phyloP scores from a whole-genome alignment of 2,329 filamentous ascomycete species.

The Teratosphaeria pseudoeucalypti region DNA sequence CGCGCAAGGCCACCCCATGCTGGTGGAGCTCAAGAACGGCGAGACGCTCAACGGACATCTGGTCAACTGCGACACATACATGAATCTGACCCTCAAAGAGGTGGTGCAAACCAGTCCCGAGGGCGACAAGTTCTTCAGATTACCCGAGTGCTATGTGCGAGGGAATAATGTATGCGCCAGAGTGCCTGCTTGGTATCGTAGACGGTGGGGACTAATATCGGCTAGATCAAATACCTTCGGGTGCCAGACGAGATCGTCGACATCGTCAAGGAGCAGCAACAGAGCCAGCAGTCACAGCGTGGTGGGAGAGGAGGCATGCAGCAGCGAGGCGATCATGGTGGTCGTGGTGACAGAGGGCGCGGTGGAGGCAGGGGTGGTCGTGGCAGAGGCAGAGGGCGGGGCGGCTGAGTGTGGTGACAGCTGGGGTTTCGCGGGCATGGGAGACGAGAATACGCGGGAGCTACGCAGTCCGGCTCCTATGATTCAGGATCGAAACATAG shows the following conservation, averaged over 20 bases:
- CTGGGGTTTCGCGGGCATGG: background rate
- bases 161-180: constrained; percentile 76
- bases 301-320: constrained; percentile 54
- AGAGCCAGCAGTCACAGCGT: constrained; percentile 43
- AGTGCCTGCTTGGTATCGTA: background rate
- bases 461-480: background rate
- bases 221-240: constrained; percentile 91
- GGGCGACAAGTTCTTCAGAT: constrained; percentile 82
- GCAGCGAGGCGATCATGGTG: constrained; percentile 31
- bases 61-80: constrained; percentile 97
- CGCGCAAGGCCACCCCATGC: constrained; percentile 94
- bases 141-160: constrained; percentile 91
- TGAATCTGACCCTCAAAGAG: constrained; percentile 96
- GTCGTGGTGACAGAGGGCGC: constrained; percentile 36
- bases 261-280: constrained; percentile 83
- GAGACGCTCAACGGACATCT: constrained; percentile 95
- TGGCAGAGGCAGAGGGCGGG: constrained; percentile 17
- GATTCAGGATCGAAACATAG: background rate
- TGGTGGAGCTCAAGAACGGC: constrained; percentile 94
- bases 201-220: background rate
- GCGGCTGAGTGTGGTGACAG: constrained; percentile 7
- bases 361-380: constrained; percentile 17
- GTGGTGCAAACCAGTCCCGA: constrained; percentile 94
- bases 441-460: background rate
- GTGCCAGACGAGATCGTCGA: constrained; percentile 97